These are phyloP conservation scores for Takakia lepidozioides DNA, from an alignment of 225 moss, liverwort and hornwort species.

Conservation along the genomic window DNA sequence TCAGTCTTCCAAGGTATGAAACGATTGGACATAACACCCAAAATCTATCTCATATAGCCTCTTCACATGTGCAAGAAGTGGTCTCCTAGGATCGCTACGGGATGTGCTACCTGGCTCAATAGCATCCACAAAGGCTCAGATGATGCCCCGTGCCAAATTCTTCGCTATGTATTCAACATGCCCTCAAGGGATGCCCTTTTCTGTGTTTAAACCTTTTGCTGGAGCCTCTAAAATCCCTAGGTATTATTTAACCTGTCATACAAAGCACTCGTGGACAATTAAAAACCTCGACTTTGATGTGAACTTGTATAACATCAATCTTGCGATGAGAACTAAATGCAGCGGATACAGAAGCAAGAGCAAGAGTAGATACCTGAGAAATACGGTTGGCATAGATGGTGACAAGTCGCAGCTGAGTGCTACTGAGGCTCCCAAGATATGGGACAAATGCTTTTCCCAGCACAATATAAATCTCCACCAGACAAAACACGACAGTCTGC, in stretches of 20 bases:
- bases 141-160: no score
- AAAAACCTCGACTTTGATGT: no score
- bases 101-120: no score
- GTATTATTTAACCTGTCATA: no score
- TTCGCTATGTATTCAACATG: no score
- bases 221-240: no score
- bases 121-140: no score
- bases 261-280: no score
- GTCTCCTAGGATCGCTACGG: no score
- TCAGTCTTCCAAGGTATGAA: neutral
- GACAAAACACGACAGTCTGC: constrained; percentile 95
- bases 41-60: neutral
- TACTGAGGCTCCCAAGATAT: constrained; percentile 92
- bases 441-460: constrained; percentile 89
- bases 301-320: neutral
- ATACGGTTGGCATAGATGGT: constrained; percentile 93
- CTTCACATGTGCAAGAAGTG: neutral
- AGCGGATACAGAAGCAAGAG: neutral
- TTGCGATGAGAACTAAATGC: neutral
- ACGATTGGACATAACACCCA: neutral
- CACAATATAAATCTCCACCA: constrained; percentile 96
- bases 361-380: constrained; percentile 56
- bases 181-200: no score
- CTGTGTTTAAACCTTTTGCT: no score
- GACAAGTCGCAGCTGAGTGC: constrained; percentile 89